A percentile compares a stretch with the other conserved stretches of the same genome.
These are phyloP conservation scores for Mortierella hygrophila DNA, from an alignment of 192 early-diverging fungal species.

Conservation along the genomic window DNA sequence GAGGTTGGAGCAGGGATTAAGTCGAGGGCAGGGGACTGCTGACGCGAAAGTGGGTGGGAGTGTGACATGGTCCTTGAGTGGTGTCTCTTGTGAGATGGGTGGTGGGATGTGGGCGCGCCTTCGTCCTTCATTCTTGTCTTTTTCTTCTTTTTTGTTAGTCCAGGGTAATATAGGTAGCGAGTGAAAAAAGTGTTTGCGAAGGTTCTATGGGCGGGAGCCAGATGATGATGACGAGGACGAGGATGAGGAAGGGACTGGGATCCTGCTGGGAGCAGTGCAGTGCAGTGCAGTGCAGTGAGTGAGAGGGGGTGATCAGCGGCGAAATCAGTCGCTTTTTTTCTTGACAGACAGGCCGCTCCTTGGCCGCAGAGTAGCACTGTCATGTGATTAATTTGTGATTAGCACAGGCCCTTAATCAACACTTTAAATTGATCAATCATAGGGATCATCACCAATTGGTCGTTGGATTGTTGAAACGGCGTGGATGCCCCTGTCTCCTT, in stretches of 20 bases:
- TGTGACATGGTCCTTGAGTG: constrained; percentile 52
- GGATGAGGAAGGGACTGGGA: not conserved
- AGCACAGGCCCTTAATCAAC: too few species aligned
- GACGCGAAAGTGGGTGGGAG: constrained; percentile 39
- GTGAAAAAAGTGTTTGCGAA: not conserved
- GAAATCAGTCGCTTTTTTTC: too few species aligned
- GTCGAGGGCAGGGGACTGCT: constrained; percentile 47
- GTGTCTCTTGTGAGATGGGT: constrained; percentile 41
- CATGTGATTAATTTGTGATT: too few species aligned
- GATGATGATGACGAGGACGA: not conserved
- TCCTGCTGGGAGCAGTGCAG: too few species aligned
- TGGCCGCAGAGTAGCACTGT: too few species aligned
- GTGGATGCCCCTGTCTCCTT: too few species aligned
- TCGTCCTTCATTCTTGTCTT: constrained; percentile 32
- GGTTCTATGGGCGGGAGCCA: not conserved
- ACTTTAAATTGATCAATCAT: too few species aligned
- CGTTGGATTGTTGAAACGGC: too few species aligned
- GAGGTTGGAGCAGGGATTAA: constrained; percentile 35
- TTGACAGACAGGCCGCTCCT: too few species aligned
- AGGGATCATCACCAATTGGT: too few species aligned
- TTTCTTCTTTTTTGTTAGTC: not conserved
- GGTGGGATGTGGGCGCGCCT: constrained; percentile 5
- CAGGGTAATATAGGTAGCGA: not conserved
- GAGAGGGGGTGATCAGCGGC: too few species aligned
- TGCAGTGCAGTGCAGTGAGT: too few species aligned